Evolutionary conservation across 371 early-diverging fungal genomes (phyloP).

Genomic region (Lichtheimia corymbifera): DNA sequence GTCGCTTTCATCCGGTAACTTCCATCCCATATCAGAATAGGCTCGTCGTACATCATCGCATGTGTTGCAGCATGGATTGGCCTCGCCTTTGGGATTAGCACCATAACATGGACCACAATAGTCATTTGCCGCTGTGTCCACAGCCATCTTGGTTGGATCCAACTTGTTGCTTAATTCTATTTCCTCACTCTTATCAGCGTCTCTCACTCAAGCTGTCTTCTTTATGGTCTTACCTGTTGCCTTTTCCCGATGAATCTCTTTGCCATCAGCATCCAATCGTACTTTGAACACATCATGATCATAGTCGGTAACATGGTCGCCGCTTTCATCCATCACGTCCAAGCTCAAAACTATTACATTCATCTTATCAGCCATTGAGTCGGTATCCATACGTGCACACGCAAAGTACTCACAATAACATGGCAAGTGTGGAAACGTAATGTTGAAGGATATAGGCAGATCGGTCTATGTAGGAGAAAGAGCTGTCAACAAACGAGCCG

Average conservation of each 20-base stretch:
- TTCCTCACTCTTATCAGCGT: no score
- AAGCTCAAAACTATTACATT: slow-evolving; percentile 68
- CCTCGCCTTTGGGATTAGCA: slow-evolving; percentile 60
- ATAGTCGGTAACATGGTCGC: slow-evolving; percentile 81
- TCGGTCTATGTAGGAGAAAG: slow-evolving; percentile 52
- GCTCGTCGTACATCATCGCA: slow-evolving; percentile 89
- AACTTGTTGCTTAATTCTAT: slow-evolving; percentile 11
- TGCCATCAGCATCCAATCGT: slow-evolving; percentile 73
- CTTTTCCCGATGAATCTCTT: slow-evolving; percentile 59
- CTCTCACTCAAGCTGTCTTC: no score
- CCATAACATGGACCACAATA: slow-evolving; percentile 94
- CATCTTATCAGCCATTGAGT: background rate
- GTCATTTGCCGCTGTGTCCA: slow-evolving; percentile 9
- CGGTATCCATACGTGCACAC: background rate
- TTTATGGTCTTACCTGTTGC: slow-evolving; percentile 35
- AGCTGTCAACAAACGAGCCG: no score
- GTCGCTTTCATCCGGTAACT: slow-evolving; percentile 32
- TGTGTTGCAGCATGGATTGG: slow-evolving; percentile 85
- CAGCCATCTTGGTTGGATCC: background rate
- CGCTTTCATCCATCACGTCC: slow-evolving; percentile 92
- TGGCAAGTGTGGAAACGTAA: slow-evolving; percentile 88
- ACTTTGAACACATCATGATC: slow-evolving; percentile 81
- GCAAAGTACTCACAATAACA: slow-evolving; percentile 72
- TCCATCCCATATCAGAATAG: slow-evolving; percentile 81
- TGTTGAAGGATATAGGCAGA: slow-evolving; percentile 84